Conservation (phyloP, 208 protist species). For the Perkinsela sp. region DNA sequence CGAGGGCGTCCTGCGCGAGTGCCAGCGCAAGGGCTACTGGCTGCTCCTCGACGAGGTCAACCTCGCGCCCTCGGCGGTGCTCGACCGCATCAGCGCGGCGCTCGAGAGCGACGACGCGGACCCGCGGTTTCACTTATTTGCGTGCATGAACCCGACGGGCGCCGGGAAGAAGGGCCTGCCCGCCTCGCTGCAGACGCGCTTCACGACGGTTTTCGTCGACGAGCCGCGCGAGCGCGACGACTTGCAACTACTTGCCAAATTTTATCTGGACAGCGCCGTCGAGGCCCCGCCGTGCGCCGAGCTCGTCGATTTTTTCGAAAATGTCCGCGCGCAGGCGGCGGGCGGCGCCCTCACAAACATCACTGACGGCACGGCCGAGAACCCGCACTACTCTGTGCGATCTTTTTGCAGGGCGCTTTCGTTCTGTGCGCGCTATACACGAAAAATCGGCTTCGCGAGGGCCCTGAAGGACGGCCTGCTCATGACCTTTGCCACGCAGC, state of each 20-base stretch:
- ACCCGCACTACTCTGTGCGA: conserved; percentile 84
- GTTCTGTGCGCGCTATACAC: conserved; percentile 50
- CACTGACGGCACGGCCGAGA: conserved; percentile 59
- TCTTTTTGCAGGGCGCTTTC: conserved; percentile 84
- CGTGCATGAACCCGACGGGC: conserved; percentile 99
- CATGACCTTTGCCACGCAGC: conserved; percentile 81
- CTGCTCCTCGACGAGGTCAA: conserved; percentile 99
- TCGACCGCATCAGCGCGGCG: conserved; percentile 77
- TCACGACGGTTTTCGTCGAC: conserved; percentile 93
- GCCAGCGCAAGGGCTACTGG: conserved; percentile 87
- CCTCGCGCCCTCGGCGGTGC: conserved; percentile 84
- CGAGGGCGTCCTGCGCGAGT: conserved; percentile 82
- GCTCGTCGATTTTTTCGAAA: conserved; percentile 78
- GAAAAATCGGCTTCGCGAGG: conserved; percentile 72
- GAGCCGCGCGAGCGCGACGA: conserved; percentile 78
- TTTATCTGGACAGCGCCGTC: conserved; percentile 50
- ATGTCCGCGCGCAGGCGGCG: conserved; percentile 44
- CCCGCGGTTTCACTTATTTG: conserved; percentile 95
- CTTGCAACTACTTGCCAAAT: conserved; percentile 63
- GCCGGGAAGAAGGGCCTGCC: conserved; percentile 96
- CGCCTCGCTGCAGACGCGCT: conserved; percentile 65
- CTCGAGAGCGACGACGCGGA: conserved; percentile 76
- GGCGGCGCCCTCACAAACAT: conserved; percentile 58
- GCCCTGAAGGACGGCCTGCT: conserved; percentile 80
- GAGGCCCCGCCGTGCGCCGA: conserved; percentile 45